Evolutionary conservation across 2,329 filamentous ascomycete genomes (phyloP).

Genomic region (Aspergillus phoenicis): DNA sequence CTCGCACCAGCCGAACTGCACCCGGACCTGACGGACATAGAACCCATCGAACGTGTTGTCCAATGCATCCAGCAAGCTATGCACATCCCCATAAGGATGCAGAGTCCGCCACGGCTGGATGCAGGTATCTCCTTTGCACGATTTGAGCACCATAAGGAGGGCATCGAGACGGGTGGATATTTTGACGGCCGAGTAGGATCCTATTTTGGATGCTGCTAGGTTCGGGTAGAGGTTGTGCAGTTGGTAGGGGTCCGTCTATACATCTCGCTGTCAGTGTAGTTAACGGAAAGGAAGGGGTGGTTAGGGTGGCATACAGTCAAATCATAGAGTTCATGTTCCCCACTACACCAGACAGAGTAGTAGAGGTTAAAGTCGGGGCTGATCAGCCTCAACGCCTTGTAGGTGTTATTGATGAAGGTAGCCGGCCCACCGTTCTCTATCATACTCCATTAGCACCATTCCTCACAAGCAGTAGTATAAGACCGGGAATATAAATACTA

Average conservation of each 20-base stretch:
- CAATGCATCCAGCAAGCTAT: constrained; percentile 6
- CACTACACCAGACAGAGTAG: constrained; percentile 70
- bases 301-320: constrained; percentile 51
- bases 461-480: neutral
- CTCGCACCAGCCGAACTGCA: neutral
- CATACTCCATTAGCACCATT: neutral
- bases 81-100: constrained; percentile 27
- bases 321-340: constrained; percentile 68
- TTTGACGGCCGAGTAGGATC: constrained; percentile 12
- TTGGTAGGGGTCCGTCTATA: constrained; percentile 11
- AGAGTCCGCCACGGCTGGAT: constrained; percentile 39
- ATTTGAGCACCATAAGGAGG: constrained; percentile 42
- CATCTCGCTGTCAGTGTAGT: neutral
- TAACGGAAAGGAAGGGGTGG: neutral
- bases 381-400: constrained; percentile 62
- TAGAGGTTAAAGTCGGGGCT: constrained; percentile 60
- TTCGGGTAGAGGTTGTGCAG: constrained; percentile 5
- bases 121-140: constrained; percentile 38
- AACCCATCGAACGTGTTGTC: constrained; percentile 2
- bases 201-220: neutral
- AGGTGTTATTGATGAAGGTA: constrained; percentile 53
- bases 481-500: neutral
- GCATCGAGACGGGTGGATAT: constrained; percentile 35
- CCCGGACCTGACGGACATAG: neutral
- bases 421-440: neutral